A percentile compares a stretch with the other conserved stretches of the same genome.
These are phyloP conservation scores for Saccharomycopsis hybrid DNA, from an alignment of 1,139 yeast species.

Conservation along the genomic window DNA sequence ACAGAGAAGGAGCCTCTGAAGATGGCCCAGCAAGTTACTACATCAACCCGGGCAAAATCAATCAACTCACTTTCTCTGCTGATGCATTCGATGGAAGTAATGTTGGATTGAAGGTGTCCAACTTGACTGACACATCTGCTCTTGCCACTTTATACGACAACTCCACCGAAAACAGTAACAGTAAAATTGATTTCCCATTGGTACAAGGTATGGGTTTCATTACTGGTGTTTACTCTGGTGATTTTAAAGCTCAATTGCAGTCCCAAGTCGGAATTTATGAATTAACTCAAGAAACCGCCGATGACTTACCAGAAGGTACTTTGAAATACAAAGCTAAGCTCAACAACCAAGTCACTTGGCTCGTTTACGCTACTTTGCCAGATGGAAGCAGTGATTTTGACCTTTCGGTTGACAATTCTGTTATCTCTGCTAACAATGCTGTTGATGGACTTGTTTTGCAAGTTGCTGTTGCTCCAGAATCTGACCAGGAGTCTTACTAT, in stretches of 20 bases:
- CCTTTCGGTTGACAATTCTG: conserved; percentile 27
- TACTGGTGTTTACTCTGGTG: conserved; percentile 54
- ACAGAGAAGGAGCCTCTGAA: conserved; percentile 30
- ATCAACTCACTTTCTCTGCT: conserved; percentile 49
- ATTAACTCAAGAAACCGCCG: conserved; percentile 31
- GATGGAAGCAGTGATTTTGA: conserved; percentile 34
- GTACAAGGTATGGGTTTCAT: conserved; percentile 68
- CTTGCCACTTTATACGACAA: conserved; percentile 33
- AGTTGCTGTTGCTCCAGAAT: conserved; percentile 43
- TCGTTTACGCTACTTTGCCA: conserved; percentile 48
- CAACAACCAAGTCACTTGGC: conserved; percentile 44
- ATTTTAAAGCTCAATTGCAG: conserved; percentile 44
- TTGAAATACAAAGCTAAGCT: conserved; percentile 47
- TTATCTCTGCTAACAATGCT: conserved; percentile 37
- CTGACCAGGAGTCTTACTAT: conserved; percentile 30
- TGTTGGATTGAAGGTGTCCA: conserved; percentile 30
- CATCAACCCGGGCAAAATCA: conserved; percentile 44
- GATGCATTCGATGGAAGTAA: conserved; percentile 35
- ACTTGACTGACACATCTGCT: conserved; percentile 36
- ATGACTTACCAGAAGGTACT: conserved; percentile 32
- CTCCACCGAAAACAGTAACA: conserved; percentile 23
- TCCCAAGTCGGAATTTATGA: conserved; percentile 44
- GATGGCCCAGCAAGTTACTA: conserved; percentile 33
- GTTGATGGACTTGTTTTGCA: conserved; percentile 50
- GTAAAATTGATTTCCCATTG: conserved; percentile 30